Evolutionary conservation across 106 monocot species (phyloP).

Genomic region (Dendrobium nobile): DNA sequence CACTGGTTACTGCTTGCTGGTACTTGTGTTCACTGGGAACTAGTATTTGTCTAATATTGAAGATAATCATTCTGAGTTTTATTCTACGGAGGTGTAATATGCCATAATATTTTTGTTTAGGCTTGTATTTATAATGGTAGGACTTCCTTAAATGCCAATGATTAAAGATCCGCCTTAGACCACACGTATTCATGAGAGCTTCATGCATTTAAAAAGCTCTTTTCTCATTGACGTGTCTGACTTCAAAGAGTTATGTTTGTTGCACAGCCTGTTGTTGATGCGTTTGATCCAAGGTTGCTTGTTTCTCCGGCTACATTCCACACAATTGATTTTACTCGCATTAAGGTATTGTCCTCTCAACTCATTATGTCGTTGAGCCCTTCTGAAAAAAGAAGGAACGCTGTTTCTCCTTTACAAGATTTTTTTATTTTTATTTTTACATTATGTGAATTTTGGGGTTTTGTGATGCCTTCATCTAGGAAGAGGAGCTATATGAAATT

Average conservation of each 20-base stretch:
- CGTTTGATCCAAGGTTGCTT: conserved; percentile 90
- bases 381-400: neutral
- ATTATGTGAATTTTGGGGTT: neutral
- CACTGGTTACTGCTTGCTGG: too few relatives aligned
- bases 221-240: neutral
- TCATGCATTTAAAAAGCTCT: neutral
- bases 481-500: conserved; percentile 91
- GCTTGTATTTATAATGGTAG: neutral
- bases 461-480: conserved; percentile 34
- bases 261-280: conserved; percentile 91
- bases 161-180: neutral
- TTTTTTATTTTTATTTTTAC: neutral
- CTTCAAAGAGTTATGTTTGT: neutral
- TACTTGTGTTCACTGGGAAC: too few relatives aligned
- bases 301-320: conserved; percentile 72
- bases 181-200: neutral
- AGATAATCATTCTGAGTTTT: too few relatives aligned
- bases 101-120: neutral
- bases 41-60: too few relatives aligned
- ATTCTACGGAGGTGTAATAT: too few relatives aligned
- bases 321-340: conserved; percentile 64
- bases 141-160: neutral
- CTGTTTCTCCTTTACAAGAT: neutral
- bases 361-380: neutral
- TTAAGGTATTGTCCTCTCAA: conserved; percentile 48